Evolutionary conservation across 1,284 basidiomycete species (phyloP).

Genomic region (Coniferiporia weirii): DNA sequence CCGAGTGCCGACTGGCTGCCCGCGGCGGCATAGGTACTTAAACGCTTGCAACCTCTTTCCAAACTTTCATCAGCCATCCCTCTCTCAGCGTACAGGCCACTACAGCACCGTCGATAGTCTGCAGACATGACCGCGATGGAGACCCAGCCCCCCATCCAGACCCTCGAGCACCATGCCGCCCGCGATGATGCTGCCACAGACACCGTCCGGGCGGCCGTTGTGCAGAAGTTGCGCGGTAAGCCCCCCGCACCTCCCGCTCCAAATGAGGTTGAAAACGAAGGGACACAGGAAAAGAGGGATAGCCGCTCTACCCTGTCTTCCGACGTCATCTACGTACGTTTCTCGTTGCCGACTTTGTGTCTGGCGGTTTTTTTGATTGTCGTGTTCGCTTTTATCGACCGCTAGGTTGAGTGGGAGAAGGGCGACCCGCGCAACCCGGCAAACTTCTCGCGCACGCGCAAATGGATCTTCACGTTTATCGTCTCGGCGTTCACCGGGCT

Average conservation of each 20-base stretch:
- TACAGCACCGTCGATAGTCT: no score
- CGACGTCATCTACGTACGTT: not conserved
- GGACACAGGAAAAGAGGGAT: not conserved
- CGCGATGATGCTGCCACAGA: no score
- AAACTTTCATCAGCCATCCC: no score
- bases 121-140: no score
- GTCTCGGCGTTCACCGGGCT: constrained; percentile 27
- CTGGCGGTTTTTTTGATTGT: not conserved
- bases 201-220: not conserved
- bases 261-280: not conserved
- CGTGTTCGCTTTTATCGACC: not conserved
- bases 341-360: no score
- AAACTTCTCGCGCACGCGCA: constrained; percentile 43
- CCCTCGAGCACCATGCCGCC: no score
- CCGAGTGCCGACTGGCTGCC: no score
- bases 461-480: constrained; percentile 53
- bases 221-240: not conserved
- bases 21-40: no score
- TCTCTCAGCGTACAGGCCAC: no score
- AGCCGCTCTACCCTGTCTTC: not conserved
- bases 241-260: not conserved
- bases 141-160: no score
- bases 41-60: no score
- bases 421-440: constrained; percentile 49
- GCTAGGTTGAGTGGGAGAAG: constrained; percentile 52